phyloP scores from a whole-genome alignment of 176 grass and related monocot genomes.

The Oryza glumipatula region DNA sequence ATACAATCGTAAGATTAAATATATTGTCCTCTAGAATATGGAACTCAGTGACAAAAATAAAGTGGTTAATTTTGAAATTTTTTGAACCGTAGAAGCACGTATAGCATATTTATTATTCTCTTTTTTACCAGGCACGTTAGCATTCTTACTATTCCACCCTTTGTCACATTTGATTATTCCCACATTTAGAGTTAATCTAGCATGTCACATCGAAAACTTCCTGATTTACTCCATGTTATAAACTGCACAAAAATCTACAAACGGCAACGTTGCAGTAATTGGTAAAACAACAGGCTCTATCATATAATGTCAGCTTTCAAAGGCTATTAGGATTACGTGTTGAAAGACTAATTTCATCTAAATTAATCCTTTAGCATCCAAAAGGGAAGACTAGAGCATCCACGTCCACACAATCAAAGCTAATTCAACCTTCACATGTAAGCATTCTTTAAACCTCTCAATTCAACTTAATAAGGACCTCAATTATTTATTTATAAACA shows the following conservation, averaged over 20 bases:
- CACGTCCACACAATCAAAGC: background rate
- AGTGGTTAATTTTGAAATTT: no score
- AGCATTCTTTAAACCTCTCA: background rate
- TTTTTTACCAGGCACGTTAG: no score
- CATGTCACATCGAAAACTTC: no score
- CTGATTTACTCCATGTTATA: background rate
- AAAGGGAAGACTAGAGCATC: background rate
- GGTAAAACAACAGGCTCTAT: background rate
- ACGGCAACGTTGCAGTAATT: background rate
- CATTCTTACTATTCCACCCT: no score
- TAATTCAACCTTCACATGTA: background rate
- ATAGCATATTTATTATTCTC: no score
- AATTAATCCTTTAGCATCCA: background rate
- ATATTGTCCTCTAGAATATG: no score
- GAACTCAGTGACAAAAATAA: no score
- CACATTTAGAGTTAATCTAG: no score
- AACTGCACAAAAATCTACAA: background rate
- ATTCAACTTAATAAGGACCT: background rate
- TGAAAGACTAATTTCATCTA: background rate
- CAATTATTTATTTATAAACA: background rate
- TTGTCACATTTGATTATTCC: no score
- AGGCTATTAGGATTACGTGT: background rate
- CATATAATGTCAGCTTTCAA: background rate
- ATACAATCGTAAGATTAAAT: no score
- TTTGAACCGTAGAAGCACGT: no score